Evolutionary conservation across 139 green algal genomes (phyloP), one percentile per base, ranked within the genome.

Genomic region (Pseudopediastrum boryanum): DNA sequence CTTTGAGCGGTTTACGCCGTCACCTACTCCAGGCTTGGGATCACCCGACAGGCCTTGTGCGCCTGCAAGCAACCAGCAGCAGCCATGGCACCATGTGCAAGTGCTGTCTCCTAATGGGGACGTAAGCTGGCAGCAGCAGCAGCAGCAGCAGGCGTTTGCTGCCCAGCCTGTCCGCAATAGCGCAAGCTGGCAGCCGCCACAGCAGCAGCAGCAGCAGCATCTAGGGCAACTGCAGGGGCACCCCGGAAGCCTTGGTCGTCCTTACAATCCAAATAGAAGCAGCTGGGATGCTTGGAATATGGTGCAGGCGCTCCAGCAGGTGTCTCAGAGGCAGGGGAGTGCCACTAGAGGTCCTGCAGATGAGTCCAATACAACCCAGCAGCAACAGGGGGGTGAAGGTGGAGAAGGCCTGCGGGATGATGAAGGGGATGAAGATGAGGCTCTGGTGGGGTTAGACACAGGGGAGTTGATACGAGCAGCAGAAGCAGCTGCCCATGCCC

Each of bases 21-120:
- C 44, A 13, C 35, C 31, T 52, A 48, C 64, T 27, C 36, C 44
- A 44, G n/a, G 29, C 43, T 46, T 13, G 48, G 46, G 6, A 31
- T 25, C 3, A 31, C 38, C 19, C n/a, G 31, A 21, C 31, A 29
- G 29, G 10, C 31, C 31, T n/a, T 38, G 41, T 23, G 31, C 74
- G 64, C n/a, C 35, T 3, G 4, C 29, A 79, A 43, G 31, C n/a
- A n/a, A 23, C 2, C 6, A 76, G 9, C 19, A 74, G 39, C 27
- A 83, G 64, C 79, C 73, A 58, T 79, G 65, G 54, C n/a, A 84
- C 70, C 74, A 83, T 61, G 56, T 85, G 12, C 48, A 13, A 19
- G 61, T 86, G 59, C 74, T 65, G 19, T 81, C 81, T 35, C 50
- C 27, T 44, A 16, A 31, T 48, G 62, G 68, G 27, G 16, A 33